Evolutionary conservation across 2,329 filamentous ascomycete genomes (phyloP).

Genomic region (Torrubiella hemipterigena): DNA sequence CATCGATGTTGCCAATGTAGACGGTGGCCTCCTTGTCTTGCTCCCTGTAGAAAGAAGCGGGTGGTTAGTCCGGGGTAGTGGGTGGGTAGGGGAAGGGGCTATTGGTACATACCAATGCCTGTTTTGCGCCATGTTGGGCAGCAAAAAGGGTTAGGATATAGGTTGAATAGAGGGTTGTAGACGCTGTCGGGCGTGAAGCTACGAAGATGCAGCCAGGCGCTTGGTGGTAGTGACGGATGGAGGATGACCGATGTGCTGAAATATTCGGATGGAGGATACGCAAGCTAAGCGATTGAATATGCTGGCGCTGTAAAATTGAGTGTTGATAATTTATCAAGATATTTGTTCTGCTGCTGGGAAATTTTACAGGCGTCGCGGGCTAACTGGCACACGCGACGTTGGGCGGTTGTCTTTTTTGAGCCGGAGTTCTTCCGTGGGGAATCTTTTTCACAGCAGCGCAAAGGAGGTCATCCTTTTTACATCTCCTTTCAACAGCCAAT

Average conservation of each 20-base stretch:
- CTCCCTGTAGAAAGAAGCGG: slow-evolving; percentile 47
- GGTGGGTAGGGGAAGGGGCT: slow-evolving; percentile 1
- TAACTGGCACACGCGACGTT: too few relatives aligned
- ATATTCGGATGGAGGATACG: too few relatives aligned
- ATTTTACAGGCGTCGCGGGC: slow-evolving; percentile 1
- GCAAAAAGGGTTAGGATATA: slow-evolving; percentile 1
- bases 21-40: slow-evolving; percentile 98
- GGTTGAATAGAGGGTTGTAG: too few relatives aligned
- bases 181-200: too few relatives aligned
- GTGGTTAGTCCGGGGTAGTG: slow-evolving; percentile 1
- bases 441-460: slow-evolving; percentile 11
- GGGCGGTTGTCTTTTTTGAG: slow-evolving; percentile 19
- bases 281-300: too few relatives aligned
- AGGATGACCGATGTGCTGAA: too few relatives aligned
- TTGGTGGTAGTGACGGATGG: too few relatives aligned
- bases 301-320: too few relatives aligned
- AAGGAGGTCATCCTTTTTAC: not conserved
- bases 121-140: slow-evolving; percentile 49
- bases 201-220: too few relatives aligned
- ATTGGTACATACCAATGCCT: slow-evolving; percentile 58
- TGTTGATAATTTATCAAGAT: not conserved
- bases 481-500: too few relatives aligned
- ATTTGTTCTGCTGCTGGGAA: slow-evolving; percentile 4
- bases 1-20: slow-evolving; percentile 97
- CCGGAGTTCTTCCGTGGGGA: slow-evolving; percentile 12